These are phyloP conservation scores for Ophiostoma tasmaniense DNA, from an alignment of 2,329 filamentous ascomycete genomes.

Conservation along the genomic window DNA sequence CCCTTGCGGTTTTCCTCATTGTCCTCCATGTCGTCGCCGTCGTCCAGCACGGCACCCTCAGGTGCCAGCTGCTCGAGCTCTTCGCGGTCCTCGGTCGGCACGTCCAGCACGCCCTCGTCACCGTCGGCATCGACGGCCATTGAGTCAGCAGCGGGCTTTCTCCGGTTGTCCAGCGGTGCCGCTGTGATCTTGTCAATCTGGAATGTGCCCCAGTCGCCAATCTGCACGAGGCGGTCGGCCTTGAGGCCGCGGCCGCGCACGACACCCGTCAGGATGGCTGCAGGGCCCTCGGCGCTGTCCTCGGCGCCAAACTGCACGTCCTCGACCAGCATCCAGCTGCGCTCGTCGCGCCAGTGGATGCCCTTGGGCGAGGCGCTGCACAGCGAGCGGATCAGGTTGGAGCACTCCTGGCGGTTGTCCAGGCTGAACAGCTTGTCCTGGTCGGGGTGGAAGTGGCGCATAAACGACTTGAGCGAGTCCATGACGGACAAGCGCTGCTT, in stretches of 20 bases:
- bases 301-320: conserved; percentile 54
- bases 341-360: conserved; percentile 87
- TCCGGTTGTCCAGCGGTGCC: conserved; percentile 56
- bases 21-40: conserved; percentile 35
- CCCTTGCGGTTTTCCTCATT: conserved; percentile 54
- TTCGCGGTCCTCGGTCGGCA: conserved; percentile 71
- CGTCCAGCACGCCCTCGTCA: conserved; percentile 49
- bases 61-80: conserved; percentile 76
- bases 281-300: conserved; percentile 40
- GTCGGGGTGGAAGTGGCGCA: conserved; percentile 87
- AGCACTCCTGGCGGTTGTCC: conserved; percentile 80
- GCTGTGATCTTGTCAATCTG: conserved; percentile 84
- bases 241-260: conserved; percentile 82
- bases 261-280: conserved; percentile 65
- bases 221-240: conserved; percentile 78
- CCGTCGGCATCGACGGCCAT: conserved; percentile 58
- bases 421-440: conserved; percentile 86
- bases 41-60: conserved; percentile 66
- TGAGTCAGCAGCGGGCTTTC: conserved; percentile 42
- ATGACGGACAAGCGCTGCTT: conserved; percentile 72
- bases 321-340: conserved; percentile 92
- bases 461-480: conserved; percentile 80
- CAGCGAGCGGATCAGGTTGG: conserved; percentile 81
- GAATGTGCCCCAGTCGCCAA: conserved; percentile 90
- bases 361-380: conserved; percentile 92